Base-by-base conservation (phyloP, 768 basidiomycete genomes). In the Xerocomus potaroensis region DNA sequence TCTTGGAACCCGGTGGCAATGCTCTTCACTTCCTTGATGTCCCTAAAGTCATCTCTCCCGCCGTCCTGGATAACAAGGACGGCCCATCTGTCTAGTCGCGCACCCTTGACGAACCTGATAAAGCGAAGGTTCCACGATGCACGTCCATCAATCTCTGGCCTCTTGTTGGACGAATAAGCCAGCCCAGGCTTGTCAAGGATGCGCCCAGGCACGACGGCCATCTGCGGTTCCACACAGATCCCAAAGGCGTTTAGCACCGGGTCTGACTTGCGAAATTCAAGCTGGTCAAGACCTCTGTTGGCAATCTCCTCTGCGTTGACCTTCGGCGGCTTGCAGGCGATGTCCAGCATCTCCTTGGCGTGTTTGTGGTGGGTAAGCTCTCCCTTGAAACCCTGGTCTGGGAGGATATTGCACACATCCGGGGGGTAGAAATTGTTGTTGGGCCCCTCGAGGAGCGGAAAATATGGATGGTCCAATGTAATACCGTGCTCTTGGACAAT, bases 51-150 rank as follows among this genome's bases (percentile, higher is more conserved):
- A 19, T 74, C 73, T 18, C 70, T 53, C 3, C 47, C 41, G 45
- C 74, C 71, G 50, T 89, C 87, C 41, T 70, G 65, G 48, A 91
- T 77, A 35, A 87, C 64, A 12, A 91, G 66, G 6, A 89, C 83
- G 1, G 75, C 82, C 84, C 85, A 87, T 24, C 75, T 76, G 32
- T 69, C 64, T 40, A 91, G 61, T 15, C 51, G 64, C 2, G 71
- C 81, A 4, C 85, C 84, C 16, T 64, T 66, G 3, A 77, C 67
- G 56, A 91, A 91, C 54, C 73, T 78, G 72, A 68, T 65, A 40
- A 71, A 67, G 27, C 75, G 60, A 34, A 80, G 57, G 53, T 80
- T 79, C 77, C 77, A 79, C 23, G 74, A 71, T 3, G 75, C 78
- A 26, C 64, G 61, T 0, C 67, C 65, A 48, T 77, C 67, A 16